These are phyloP conservation scores for Dioszegia crocea DNA, from an alignment of 768 basidiomycete species.

Conservation along the genomic window DNA sequence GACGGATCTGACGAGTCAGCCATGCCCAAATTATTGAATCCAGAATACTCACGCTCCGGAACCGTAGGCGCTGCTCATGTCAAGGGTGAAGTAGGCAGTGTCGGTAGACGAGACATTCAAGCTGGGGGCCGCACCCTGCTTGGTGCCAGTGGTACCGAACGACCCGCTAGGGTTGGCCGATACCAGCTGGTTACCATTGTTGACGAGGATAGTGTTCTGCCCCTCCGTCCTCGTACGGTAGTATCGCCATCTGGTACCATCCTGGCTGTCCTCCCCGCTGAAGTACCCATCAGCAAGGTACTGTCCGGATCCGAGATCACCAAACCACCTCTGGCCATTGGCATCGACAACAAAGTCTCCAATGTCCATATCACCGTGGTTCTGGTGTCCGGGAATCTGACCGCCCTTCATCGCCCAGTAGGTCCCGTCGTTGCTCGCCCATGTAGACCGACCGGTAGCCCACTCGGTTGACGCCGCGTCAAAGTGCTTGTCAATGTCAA, in stretches of 20 bases:
- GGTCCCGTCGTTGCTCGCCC: constrained; percentile 79
- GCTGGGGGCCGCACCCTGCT: constrained; percentile 82
- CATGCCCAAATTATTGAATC: constrained; percentile 26
- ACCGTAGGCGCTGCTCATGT: constrained; percentile 67
- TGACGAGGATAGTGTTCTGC: constrained; percentile 86
- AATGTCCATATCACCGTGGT: constrained; percentile 88
- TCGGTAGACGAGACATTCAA: constrained; percentile 61
- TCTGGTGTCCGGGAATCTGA: constrained; percentile 73
- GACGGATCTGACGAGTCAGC: constrained; percentile 56
- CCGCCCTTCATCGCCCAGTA: constrained; percentile 90
- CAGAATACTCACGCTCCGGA: constrained; percentile 16
- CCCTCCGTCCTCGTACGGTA: constrained; percentile 97
- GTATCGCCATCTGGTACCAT: constrained; percentile 74
- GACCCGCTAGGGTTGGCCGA: constrained; percentile 58
- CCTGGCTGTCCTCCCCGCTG: constrained; percentile 61
- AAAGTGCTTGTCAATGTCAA: constrained; percentile 79
- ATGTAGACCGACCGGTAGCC: constrained; percentile 85
- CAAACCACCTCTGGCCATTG: constrained; percentile 87
- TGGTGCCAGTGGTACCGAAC: constrained; percentile 57
- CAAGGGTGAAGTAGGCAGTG: constrained; percentile 74
- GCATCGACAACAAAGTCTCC: constrained; percentile 97
- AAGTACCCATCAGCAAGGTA: constrained; percentile 79
- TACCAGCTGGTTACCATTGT: constrained; percentile 74
- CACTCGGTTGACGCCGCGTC: constrained; percentile 69
- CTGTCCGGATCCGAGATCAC: constrained; percentile 85